Evolutionary conservation across 352 stramenopile species (phyloP).

Genomic region (Elongisporangium prolatum): DNA sequence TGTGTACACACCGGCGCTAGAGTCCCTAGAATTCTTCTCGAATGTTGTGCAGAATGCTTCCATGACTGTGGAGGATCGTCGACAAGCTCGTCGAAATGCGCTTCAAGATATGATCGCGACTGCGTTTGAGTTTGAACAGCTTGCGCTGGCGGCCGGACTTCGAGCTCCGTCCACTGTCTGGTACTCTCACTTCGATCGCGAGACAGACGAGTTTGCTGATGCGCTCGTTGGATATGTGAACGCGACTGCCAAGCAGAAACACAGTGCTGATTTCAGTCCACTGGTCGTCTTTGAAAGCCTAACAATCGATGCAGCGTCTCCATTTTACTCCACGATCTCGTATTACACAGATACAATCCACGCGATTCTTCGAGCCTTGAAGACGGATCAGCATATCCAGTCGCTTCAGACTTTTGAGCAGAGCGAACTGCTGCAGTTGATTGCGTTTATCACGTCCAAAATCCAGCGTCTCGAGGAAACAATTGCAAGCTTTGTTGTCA

Average conservation of each 20-base stretch:
- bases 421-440: constrained; percentile 26
- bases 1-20: constrained; percentile 48
- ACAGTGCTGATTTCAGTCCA: constrained; percentile 8
- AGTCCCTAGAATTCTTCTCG: constrained; percentile 16
- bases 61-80: constrained; percentile 11
- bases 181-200: constrained; percentile 48
- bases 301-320: constrained; percentile 12
- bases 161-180: constrained; percentile 54
- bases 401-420: constrained; percentile 29
- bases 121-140: constrained; percentile 38
- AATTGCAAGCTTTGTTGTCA: constrained; percentile 24
- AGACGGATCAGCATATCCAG: constrained; percentile 12
- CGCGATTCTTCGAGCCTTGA: background rate
- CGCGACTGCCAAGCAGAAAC: constrained; percentile 5
- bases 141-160: constrained; percentile 34
- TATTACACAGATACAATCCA: constrained; percentile 38
- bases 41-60: constrained; percentile 12
- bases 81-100: constrained; percentile 19
- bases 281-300: constrained; percentile 33
- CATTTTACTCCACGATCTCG: constrained; percentile 27
- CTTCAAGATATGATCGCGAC: constrained; percentile 26
- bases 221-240: constrained; percentile 40
- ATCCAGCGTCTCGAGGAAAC: constrained; percentile 21
- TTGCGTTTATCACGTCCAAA: constrained; percentile 15
- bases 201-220: constrained; percentile 53